Base-by-base conservation (phyloP, 2,329 filamentous ascomycete genomes). In the Colletotrichum chlorophyti region DNA sequence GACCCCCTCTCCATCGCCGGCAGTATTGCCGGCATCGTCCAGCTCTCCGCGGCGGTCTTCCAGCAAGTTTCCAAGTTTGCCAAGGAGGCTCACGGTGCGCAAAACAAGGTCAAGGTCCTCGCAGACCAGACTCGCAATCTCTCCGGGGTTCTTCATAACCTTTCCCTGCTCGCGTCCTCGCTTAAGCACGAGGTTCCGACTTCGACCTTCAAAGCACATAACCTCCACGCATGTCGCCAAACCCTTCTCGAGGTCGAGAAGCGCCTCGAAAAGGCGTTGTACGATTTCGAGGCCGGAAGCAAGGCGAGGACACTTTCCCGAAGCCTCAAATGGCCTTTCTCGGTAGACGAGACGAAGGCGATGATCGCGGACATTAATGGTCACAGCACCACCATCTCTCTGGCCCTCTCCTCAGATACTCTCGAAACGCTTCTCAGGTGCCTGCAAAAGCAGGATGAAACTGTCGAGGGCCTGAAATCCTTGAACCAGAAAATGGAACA, bases 261-360 rank as follows among this genome's bases (percentile, higher is more conserved):
- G 24, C 24, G 15, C n/a, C 26, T 52, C 1, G 11, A 41, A 2
- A 52, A 52, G 35, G 24, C 37, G 2, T 35, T 17, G 6, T n/a
- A 23, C 5, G 48, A 32, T n/a, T 52, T 42, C 11, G 6, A n/a
- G 3, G 6, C 7, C 2, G 26, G 3, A 3, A 52, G 35, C 37
- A 34, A 32, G 19, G 6, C n/a, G 3, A n/a, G 42, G 12, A 12
- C 26, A 6, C 2, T 42, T 5, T 32, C 24, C 4, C 35, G 27
- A 26, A 42, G 48, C 19, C 26, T 52, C 6, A 52, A 42, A 24
- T 34, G 37, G 48, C 48, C 37, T 3, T 34, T 42, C 11, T 52
- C 48, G 6, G 12, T 3, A 5, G 37, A 41, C 10, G 48, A 42
- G 9, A 52, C 37, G 3, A 34, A 32, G 6, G 15, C 23, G 1